Conservation (phyloP, 2,329 filamentous ascomycete species). For the Microcyclospora tardicrescens region DNA sequence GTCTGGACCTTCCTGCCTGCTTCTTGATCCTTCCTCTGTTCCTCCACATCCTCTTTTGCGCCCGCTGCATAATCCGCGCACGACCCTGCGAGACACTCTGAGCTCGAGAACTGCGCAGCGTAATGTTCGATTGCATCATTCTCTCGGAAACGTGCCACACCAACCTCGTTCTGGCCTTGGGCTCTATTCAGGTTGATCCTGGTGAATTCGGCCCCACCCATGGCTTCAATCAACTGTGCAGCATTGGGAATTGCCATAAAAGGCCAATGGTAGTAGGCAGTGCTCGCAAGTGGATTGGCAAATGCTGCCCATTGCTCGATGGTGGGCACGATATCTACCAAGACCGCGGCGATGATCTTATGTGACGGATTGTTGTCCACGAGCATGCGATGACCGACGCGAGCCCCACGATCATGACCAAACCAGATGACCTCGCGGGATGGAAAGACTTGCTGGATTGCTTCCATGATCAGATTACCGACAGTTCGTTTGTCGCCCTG, state of each 20-base stretch:
- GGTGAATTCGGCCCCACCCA: conserved; percentile 30
- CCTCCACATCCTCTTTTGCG: conserved; percentile 28
- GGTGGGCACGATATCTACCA: conserved; percentile 40
- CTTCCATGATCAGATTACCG: conserved; percentile 31
- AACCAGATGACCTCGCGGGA: conserved; percentile 30
- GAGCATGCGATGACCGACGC: conserved; percentile 37
- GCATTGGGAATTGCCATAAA: conserved; percentile 37
- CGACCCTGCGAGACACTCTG: conserved; percentile 29
- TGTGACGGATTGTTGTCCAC: conserved; percentile 27
- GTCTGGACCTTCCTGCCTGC: conserved; percentile 31
- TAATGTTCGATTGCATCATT: conserved; percentile 34
- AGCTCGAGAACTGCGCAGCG: conserved; percentile 28
- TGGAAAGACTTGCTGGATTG: conserved; percentile 24
- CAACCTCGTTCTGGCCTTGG: conserved; percentile 18
- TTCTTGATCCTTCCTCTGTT: conserved; percentile 34
- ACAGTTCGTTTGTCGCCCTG: conserved; percentile 28
- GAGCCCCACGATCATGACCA: conserved; percentile 39
- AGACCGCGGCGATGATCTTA: conserved; percentile 27
- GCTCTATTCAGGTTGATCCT: conserved; percentile 21
- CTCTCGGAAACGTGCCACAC: conserved; percentile 15
- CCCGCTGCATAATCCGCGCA: conserved; percentile 38
- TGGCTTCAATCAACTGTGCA: conserved; percentile 30
- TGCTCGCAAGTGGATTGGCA: conserved; percentile 23
- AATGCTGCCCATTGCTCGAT: conserved; percentile 33
- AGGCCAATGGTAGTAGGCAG: conserved; percentile 38